Base-by-base conservation (phyloP, 1,284 basidiomycete genomes). In the Apiotrichum domesticum region DNA sequence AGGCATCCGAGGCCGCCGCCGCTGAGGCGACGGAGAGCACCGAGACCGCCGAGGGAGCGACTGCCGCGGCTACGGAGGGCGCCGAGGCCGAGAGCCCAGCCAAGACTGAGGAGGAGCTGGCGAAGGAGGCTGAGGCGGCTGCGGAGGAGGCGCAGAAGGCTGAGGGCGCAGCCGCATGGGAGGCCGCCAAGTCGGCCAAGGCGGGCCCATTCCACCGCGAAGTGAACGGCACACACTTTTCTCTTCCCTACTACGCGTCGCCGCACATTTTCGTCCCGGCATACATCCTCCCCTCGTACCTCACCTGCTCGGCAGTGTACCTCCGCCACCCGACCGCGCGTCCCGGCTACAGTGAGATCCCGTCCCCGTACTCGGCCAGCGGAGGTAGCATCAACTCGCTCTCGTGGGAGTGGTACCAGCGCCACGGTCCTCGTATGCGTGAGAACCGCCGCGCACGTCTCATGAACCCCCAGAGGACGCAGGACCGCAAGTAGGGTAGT, bases 261-360 rank as follows among this genome's bases (percentile, higher is more conserved):
- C 91, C 96, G 0, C 90, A 88, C 81, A 81, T 98, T 51, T 98
- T 98, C 80, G 83, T 98, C 63, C 96, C 96, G 0, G 87, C 94
- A 0, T 98, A 97, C 77, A 85, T 98, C 56, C 92, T 98, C 69
- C 85, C 88, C 2, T 90, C 86, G 53, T 98, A 90, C 81, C 75
- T 83, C 50, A 93, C 93, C 9, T 98, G 96, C 77, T 93, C 94
- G 5, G 87, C 87, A 15, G 81, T 98, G 57, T 98, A 97, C 74
- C 84, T 98, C 37, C 90, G 95, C 47, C 92, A 98, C 72, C 96
- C 96, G 2, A 97, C 93, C 0, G 92, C 95, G 0, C 85, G 91
- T 33, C 88, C 91, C 1, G 84, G 87, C 3, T 92, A 93, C 77
- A 91, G 87, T 34, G 93, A 97, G 76, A 88, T 97, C 49, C 90